Conservation (phyloP, 768 basidiomycete genomes). For the Dioszegia crocea region DNA sequence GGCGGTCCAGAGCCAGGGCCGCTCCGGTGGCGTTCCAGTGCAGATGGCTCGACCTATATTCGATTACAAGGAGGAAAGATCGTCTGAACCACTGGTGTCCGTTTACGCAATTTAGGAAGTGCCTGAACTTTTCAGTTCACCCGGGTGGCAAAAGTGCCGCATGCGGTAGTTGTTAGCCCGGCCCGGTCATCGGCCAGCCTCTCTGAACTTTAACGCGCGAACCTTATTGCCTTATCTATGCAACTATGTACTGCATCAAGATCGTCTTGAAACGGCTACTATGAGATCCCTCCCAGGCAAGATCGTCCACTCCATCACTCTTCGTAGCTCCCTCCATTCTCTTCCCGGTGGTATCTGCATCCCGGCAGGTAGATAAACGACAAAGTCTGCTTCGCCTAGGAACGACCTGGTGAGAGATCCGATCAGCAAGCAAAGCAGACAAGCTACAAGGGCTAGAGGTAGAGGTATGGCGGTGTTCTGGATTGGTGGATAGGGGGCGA, state of each 20-base stretch:
- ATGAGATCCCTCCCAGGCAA: conserved; percentile 83
- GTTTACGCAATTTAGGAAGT: too few species aligned
- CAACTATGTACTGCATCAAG: background rate
- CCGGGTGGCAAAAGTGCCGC: too few species aligned
- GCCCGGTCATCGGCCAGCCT: too few species aligned
- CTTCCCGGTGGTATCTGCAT: conserved; percentile 36
- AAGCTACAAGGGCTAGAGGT: conserved; percentile 65
- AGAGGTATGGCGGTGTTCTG: conserved; percentile 43
- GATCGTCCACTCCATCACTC: conserved; percentile 74
- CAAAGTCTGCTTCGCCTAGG: conserved; percentile 84
- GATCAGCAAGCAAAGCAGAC: conserved; percentile 81
- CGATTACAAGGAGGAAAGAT: too few species aligned
- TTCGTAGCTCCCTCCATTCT: conserved; percentile 80
- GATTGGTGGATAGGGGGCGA: background rate
- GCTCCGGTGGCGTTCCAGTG: too few species aligned
- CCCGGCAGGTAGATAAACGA: conserved; percentile 57
- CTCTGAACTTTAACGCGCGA: too few species aligned
- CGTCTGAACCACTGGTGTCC: too few species aligned
- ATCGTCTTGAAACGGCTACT: conserved; percentile 67
- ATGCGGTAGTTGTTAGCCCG: too few species aligned
- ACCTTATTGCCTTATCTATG: too few species aligned
- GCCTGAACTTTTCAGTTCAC: too few species aligned
- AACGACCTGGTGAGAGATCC: conserved; percentile 85
- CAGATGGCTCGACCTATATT: too few species aligned
- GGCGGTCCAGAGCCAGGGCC: too few species aligned